Conservation (phyloP, 805 yeast species). For the Wickerhamomyces chambardii region DNA sequence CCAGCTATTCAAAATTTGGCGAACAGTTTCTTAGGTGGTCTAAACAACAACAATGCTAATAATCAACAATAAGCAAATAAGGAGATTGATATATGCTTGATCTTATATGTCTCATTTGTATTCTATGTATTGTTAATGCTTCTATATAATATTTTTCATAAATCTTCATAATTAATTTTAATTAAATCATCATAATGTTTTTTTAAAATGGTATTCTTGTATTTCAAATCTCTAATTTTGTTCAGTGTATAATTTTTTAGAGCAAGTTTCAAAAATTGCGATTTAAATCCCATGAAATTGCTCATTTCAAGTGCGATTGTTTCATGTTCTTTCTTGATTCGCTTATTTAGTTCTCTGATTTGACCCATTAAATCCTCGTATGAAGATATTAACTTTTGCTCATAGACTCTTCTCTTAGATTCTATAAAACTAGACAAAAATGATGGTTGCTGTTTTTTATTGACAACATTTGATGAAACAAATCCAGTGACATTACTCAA, state of each 20-base stretch:
- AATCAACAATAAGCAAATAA: not conserved
- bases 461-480: constrained; percentile 3
- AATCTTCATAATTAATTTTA: not conserved
- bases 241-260: constrained; percentile 24
- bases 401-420: constrained; percentile 39
- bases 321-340: constrained; percentile 50
- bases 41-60: constrained; percentile 5
- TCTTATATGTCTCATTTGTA: too few species aligned
- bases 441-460: constrained; percentile 15
- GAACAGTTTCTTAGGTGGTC: constrained; percentile 44
- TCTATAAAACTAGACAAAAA: constrained; percentile 34
- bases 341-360: constrained; percentile 33
- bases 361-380: constrained; percentile 30
- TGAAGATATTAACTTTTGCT: constrained; percentile 29
- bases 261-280: constrained; percentile 27
- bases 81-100: too few species aligned
- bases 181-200: constrained; percentile 14
- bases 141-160: too few species aligned
- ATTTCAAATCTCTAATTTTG: constrained; percentile 19
- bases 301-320: constrained; percentile 53
- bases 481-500: constrained; percentile 14
- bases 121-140: too few species aligned
- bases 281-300: constrained; percentile 43
- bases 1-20: constrained; percentile 74
- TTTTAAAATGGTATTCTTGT: constrained; percentile 10